A percentile compares a stretch with the other conserved stretches of the same genome.
Conservation (phyloP, 805 yeast species). For the Candida oleophila region DNA sequence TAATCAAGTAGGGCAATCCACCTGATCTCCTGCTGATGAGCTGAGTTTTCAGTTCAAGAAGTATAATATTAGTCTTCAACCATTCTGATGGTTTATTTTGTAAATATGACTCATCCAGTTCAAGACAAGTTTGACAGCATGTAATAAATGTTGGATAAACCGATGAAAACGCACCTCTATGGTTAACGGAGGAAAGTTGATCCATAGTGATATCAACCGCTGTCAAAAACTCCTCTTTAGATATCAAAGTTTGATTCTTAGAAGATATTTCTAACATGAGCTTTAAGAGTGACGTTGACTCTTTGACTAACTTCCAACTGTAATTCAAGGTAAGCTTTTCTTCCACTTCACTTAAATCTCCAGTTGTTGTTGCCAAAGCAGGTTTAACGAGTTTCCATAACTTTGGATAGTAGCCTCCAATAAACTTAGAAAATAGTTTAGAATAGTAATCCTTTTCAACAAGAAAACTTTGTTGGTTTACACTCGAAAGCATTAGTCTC, state of each 20-base stretch:
- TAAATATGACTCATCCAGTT: conserved; percentile 20
- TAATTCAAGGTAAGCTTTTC: conserved; percentile 57
- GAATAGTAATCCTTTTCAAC: conserved; percentile 2
- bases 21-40: conserved; percentile 88
- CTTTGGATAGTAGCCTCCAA: conserved; percentile 18
- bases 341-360: conserved; percentile 34
- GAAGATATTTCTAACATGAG: conserved; percentile 32
- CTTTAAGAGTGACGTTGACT: conserved; percentile 58
- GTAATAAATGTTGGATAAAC: conserved; percentile 77
- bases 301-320: conserved; percentile 83
- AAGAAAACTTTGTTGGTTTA: conserved; percentile 3
- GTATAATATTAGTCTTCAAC: conserved; percentile 55
- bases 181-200: conserved; percentile 74
- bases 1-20: conserved; percentile 78
- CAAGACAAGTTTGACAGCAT: conserved; percentile 58
- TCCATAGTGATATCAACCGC: conserved; percentile 57
- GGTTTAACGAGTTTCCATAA: conserved; percentile 48
- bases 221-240: conserved; percentile 22
- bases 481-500: conserved; percentile 39
- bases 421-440: conserved; percentile 11
- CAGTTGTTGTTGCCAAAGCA: conserved; percentile 61
- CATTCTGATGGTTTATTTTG: conserved; percentile 49
- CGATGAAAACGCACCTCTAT: conserved; percentile 90
- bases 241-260: conserved; percentile 14
- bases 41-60: conserved; percentile 58